Evolutionary conservation across 2,329 filamentous ascomycete species (phyloP).

Genomic region (Teratosphaeriaceae sp.): DNA sequence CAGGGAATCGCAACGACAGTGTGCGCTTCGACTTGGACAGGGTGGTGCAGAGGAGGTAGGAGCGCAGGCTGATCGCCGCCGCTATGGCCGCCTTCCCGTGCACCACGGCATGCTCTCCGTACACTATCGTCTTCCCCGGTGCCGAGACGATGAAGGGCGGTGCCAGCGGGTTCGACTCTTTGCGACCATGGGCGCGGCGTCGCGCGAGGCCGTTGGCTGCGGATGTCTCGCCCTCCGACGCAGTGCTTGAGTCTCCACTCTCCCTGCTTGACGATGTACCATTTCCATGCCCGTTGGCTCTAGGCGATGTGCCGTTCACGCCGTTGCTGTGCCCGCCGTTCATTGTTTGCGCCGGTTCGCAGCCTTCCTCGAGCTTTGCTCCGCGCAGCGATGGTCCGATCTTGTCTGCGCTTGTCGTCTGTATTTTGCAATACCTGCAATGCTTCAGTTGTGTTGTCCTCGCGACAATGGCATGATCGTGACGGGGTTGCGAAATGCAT

Average conservation of each 20-base stretch:
- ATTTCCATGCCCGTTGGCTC: conserved; percentile 1
- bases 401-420: no score
- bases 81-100: conserved; percentile 95
- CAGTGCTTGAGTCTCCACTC: neutral
- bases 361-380: neutral
- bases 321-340: neutral
- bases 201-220: neutral
- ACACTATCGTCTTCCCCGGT: conserved; percentile 96
- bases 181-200: conserved; percentile 2
- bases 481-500: neutral
- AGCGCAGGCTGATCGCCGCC: conserved; percentile 88
- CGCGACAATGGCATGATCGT: neutral
- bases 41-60: conserved; percentile 92
- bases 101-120: conserved; percentile 96
- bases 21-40: conserved; percentile 87
- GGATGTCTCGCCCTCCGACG: neutral
- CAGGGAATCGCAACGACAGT: conserved; percentile 81
- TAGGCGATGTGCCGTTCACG: conserved; percentile 1
- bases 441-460: neutral
- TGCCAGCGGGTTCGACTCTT: conserved; percentile 53
- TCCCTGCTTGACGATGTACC: neutral
- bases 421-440: neutral
- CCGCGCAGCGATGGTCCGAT: no score
- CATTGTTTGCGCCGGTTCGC: conserved; percentile 3
- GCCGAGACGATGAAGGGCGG: conserved; percentile 97